These are phyloP conservation scores for Cupressus sempervirens DNA, from an alignment of 75 land plant genomes.

Conservation along the genomic window DNA sequence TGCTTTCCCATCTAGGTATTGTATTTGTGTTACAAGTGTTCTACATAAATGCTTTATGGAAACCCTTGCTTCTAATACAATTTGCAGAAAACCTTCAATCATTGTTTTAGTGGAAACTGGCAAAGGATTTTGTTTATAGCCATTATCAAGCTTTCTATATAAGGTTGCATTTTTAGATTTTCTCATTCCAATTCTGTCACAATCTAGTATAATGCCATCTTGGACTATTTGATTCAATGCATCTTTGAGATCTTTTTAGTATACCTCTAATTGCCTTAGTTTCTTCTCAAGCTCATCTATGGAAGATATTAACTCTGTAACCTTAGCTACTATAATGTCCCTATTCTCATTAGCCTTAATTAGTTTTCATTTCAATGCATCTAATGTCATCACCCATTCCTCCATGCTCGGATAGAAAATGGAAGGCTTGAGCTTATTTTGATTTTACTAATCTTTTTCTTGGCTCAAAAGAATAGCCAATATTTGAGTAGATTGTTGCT, in stretches of 20 bases:
- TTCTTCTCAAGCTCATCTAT: conserved; percentile 54
- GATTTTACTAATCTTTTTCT: conserved; percentile 35
- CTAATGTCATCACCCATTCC: conserved; percentile 41
- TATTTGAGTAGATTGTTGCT: conserved; percentile 19
- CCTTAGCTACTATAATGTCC: conserved; percentile 65
- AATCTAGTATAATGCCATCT: background rate
- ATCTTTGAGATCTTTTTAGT: conserved; percentile 69
- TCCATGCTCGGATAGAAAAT: conserved; percentile 26
- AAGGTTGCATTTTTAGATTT: conserved; percentile 17
- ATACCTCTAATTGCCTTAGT: conserved; percentile 42
- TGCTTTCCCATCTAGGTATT: conserved; percentile 46
- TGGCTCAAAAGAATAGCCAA: conserved; percentile 38
- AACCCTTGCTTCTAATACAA: conserved; percentile 68
- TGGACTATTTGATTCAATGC: conserved; percentile 35
- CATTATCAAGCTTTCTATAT: conserved; percentile 15
- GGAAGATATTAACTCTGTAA: conserved; percentile 64
- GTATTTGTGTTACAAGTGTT: conserved; percentile 51
- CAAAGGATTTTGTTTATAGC: conserved; percentile 23
- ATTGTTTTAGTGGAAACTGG: conserved; percentile 49
- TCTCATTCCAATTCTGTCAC: conserved; percentile 20
- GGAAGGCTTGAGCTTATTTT: conserved; percentile 31
- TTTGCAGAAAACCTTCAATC: conserved; percentile 71
- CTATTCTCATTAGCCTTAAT: conserved; percentile 56
- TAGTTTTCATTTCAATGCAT: conserved; percentile 53
- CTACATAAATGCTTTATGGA: conserved; percentile 73